Evolutionary conservation across 176 grass and related monocot genomes (phyloP).

Genomic region (Aegilops bicornis): DNA sequence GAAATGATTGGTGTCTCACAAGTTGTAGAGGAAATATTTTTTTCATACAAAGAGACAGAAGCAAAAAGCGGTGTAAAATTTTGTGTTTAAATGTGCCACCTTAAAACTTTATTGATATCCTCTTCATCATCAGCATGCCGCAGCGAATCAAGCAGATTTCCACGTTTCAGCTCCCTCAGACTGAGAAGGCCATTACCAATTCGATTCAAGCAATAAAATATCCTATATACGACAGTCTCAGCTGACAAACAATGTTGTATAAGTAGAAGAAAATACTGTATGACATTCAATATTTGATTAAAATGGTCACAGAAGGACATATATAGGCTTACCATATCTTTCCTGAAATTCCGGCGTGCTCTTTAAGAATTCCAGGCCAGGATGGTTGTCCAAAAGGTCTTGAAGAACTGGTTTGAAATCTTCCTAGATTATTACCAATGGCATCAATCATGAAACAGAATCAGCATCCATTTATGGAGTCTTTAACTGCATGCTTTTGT

Average conservation of each 20-base stretch:
- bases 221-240: conserved; percentile 96
- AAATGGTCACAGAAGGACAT: conserved; percentile 10
- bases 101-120: conserved; percentile 97
- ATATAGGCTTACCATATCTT: conserved; percentile 73
- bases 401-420: conserved; percentile 87
- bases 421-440: conserved; percentile 55
- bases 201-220: conserved; percentile 95
- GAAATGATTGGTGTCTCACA: not conserved
- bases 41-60: not conserved
- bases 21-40: not conserved
- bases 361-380: conserved; percentile 93
- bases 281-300: conserved; percentile 3
- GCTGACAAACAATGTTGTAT: conserved; percentile 64
- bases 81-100: conserved; percentile 39
- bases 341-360: conserved; percentile 97
- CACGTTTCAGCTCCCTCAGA: conserved; percentile 85
- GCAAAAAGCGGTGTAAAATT: not conserved
- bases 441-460: conserved; percentile 25
- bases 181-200: conserved; percentile 77
- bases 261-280: conserved; percentile 32
- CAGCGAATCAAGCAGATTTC: conserved; percentile 82
- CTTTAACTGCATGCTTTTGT: not conserved
- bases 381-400: conserved; percentile 91
- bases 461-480: conserved; percentile 11
- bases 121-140: conserved; percentile 95